Base-by-base conservation (phyloP, 2,329 filamentous ascomycete genomes). In the Nemania serpens region DNA sequence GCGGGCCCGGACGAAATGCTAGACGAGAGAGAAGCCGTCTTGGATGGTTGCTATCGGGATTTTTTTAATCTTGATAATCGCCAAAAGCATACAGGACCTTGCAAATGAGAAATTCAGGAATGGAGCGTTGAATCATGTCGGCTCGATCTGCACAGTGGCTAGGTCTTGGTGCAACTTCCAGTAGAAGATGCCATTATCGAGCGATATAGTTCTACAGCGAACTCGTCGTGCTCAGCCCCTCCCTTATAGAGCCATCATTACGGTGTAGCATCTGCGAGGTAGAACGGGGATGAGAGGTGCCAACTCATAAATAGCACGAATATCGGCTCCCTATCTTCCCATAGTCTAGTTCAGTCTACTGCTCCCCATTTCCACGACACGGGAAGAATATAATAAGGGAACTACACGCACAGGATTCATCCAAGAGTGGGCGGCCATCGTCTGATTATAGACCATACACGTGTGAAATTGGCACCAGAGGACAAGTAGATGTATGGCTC, bases 1-100 rank as follows among this genome's bases (percentile, higher is more conserved):
- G 42, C 68, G 66, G 15, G 68, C 59, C 63, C 57, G 66, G 36
- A 58, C 55, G 51, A 66, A 68, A 37, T 61, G 65, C 68, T 62
- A 67, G 45, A 71, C 22, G 49, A 71, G 49, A 41, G 45, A 56
- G 46, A 69, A 70, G 61, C 56, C 58, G 22, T 62, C 54, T 37
- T 62, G 37, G 17, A 62, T 58, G 49, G 55, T 55, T 41, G 36
- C 15, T 36, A 57, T 45, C 11, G 68, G 13, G 46, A 59, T 17
- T 22, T 55, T 47, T 15, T 63, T 62, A 11, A 29, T 53, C 48
- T 45, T 62, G 62, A 5, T 50, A 53, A 22, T 65, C 64, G 42
- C 43, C 55, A 25, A 70, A 34, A 47, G 43, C 20, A 46, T 57
- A 60, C 17, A 69, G 20, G 22, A 62, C 39, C 53, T 69, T 69